Conservation (phyloP, 2,329 filamentous ascomycete genomes). For the Graphiopsis chlorocephala region DNA sequence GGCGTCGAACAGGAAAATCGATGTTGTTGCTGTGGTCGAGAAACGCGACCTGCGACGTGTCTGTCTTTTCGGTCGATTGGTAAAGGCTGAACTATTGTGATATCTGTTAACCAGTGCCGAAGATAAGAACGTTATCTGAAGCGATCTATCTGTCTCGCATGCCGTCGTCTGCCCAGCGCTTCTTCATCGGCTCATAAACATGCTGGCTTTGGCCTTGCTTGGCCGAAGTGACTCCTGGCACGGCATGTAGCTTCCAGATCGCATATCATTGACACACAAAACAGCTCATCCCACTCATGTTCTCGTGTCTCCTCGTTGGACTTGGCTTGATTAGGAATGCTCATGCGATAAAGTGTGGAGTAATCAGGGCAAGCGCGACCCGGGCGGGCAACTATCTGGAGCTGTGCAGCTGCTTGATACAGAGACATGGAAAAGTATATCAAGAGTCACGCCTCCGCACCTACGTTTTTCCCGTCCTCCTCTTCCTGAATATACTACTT, state of each 20-base stretch:
- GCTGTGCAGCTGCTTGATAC: constrained; percentile 3
- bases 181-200: not conserved
- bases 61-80: not conserved
- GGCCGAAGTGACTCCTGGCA: not conserved
- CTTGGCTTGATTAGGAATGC: not conserved
- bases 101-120: not conserved
- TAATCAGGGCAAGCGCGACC: not conserved
- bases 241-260: not conserved
- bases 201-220: not conserved
- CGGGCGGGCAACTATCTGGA: constrained; percentile 11
- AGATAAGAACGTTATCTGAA: not conserved
- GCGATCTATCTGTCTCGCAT: not conserved
- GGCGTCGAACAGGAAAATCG: not conserved
- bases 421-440: constrained; percentile 12
- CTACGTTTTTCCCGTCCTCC: not conserved
- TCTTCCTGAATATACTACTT: not conserved
- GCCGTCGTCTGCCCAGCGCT: not conserved
- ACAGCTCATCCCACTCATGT: constrained; percentile 1
- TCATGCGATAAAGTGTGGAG: constrained; percentile 13
- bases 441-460: constrained; percentile 11
- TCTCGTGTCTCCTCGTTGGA: not conserved
- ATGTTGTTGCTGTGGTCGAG: too few species aligned
- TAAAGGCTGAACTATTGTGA: not conserved
- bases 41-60: too few species aligned
- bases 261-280: constrained; percentile 13